Base-by-base conservation (phyloP, 2,329 filamentous ascomycete genomes). In the Neopestalotiopsis sp. region DNA sequence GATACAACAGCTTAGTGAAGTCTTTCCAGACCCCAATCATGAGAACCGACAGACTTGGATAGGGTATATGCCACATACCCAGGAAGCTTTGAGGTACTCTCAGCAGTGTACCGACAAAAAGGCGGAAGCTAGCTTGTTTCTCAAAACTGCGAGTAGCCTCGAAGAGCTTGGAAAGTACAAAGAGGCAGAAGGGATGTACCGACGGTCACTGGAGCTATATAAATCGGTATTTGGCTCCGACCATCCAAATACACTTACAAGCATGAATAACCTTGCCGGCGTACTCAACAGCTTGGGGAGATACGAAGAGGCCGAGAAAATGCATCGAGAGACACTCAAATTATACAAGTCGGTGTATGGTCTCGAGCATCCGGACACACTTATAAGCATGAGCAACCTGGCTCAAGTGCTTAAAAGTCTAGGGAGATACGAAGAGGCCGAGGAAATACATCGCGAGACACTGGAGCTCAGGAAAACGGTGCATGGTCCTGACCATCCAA, bases 151-250 rank as follows among this genome's bases (percentile, higher is more conserved):
- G 24, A 24, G 24, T 2, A 24, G 24, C 3, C 24, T 2, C 2
- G 24, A 24, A 2, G 24, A 24, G 24, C 24, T 24, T 24, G 58
- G 24, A n/a, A 61, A 10, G 58, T 61, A 61, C 28, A 28, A 61
- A 10, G 49, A 56, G 49, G 7, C 49, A 6, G 24, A 28, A 28
- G 24, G 1, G 1, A 3, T 28, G 3, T 28, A 28, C 1, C 24
- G 24, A 28, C 24, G 24, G 24, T 28, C 24, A 28, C 24, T 28
- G 24, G 24, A 3, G 24, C 24, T 28, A 24, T 3, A 24, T 24
- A 2, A 2, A 3, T 3, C 2, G 5, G 3, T 38, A 1, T 3
- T 9, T 1, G 34, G 34, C 1, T 5, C 34, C 1, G 3, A 9
- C 1, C 34, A 38, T 1, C 5, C 1, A 5, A 1, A 7, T 7